Evolutionary conservation across 305 asterid species (phyloP), one percentile per base, ranked within the genome.

Genomic region (Plantago coronopus): DNA sequence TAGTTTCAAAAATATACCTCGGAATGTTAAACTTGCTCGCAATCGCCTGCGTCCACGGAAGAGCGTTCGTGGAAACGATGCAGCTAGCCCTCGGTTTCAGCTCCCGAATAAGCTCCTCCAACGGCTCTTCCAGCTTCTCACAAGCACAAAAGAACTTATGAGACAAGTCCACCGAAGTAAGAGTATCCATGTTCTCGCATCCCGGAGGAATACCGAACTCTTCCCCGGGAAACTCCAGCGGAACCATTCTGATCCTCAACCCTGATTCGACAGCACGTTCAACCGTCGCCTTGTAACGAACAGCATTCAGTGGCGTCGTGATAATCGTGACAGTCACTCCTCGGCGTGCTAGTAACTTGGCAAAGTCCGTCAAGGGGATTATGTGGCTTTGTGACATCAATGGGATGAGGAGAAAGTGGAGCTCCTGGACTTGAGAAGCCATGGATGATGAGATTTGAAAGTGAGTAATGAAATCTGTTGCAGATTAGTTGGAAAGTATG

Each of bases 141-240:
- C 62, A 59, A 0, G 94, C 89, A 0, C 19, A 14, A 48, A 85
- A 72, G 31, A 85, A 79, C 0, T 59, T 51, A 25, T 5, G 5
- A 4, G 61, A 29, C 2, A 71, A 57, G 9, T 50, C 68, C 50
- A 62, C 7, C 13, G 85, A 78, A 38, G 74, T n/a, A 2, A 82
- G 67, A 0, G 74, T 8, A 38, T 85, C 87, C 79, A 77, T 57
- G 62, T 78, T 85, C 50, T 85, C 94, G 17, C 83, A 82, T 1
- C 83, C 89, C 0, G 44, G 48, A 0, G 89, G 94, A n/a, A 85
- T 68, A 0, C 89, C 94, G 11, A 67, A 61, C 55, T 78, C 77
- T 13, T 47, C 38, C 22, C 76, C 68, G 8, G 87, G 94, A 17
- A 85, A 85, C 3, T 72, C 29, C 17, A 83, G 17, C 1, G 75